Evolutionary conservation across 169 alveolate species (phyloP).

Genomic region (Amoebophrya sp.): DNA sequence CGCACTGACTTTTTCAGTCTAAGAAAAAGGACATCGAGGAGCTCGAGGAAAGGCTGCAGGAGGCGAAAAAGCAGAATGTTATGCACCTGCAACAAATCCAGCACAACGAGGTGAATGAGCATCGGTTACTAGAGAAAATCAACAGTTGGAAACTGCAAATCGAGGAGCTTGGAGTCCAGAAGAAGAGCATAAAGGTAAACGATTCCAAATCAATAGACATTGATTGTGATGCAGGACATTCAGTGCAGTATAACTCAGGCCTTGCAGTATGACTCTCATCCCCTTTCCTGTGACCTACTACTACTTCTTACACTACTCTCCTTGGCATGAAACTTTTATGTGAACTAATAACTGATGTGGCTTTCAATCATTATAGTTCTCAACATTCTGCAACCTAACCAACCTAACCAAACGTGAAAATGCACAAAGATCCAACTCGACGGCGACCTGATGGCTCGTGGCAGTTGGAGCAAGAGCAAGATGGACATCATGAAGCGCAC

Average conservation of each 20-base stretch:
- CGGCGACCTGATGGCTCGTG: background rate
- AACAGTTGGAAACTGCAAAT: background rate
- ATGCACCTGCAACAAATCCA: conserved; percentile 22
- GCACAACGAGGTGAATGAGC: conserved; percentile 22
- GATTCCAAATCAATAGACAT: too few species aligned
- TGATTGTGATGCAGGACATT: too few species aligned
- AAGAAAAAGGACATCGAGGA: conserved; percentile 10
- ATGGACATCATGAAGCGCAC: background rate
- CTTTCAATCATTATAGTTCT: too few species aligned
- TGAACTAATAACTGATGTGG: too few species aligned
- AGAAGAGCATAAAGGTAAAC: background rate
- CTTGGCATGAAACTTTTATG: too few species aligned
- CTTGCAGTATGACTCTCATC: too few species aligned
- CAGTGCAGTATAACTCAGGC: too few species aligned
- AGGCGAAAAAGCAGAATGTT: background rate
- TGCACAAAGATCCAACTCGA: background rate
- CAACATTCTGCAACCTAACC: too few species aligned
- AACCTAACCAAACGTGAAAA: too few species aligned
- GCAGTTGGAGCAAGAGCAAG: background rate
- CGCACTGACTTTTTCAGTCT: too few species aligned
- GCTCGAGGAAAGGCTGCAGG: conserved; percentile 25
- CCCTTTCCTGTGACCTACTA: too few species aligned
- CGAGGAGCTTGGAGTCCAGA: background rate
- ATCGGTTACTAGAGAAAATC: background rate
- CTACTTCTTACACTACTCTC: too few species aligned